Evolutionary conservation across 2,329 filamentous ascomycete species (phyloP).

Genomic region (Alternaria sp.): DNA sequence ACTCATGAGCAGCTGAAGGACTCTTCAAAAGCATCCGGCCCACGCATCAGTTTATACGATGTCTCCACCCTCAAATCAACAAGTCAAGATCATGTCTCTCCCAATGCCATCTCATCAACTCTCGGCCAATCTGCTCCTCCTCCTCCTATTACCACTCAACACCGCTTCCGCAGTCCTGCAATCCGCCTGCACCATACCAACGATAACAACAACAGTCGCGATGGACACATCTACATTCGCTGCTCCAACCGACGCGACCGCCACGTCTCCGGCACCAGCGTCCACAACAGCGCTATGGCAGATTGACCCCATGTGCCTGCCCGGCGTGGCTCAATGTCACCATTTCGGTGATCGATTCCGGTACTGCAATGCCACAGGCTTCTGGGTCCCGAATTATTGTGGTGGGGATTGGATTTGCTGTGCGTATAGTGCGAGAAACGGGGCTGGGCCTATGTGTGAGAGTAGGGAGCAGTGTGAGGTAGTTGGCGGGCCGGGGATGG

Average conservation of each 20-base stretch:
- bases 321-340: neutral
- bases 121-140: neutral
- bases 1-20: neutral
- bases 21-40: neutral
- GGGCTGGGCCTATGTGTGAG: neutral
- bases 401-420: neutral
- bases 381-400: neutral
- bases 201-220: neutral
- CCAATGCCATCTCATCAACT: neutral
- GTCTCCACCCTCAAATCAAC: neutral
- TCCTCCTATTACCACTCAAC: neutral
- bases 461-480: neutral
- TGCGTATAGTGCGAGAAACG: neutral
- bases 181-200: neutral
- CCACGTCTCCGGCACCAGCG: neutral
- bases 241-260: neutral
- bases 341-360: neutral
- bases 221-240: neutral
- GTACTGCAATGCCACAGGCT: neutral
- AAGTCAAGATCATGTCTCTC: neutral
- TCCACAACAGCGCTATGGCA: neutral
- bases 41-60: neutral
- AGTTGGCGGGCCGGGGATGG: neutral
- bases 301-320: neutral
- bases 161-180: neutral